A percentile compares a stretch with the other conserved stretches of the same genome.
Conservation (phyloP, 2,329 filamentous ascomycete species). For the Trichoderma harzianum region DNA sequence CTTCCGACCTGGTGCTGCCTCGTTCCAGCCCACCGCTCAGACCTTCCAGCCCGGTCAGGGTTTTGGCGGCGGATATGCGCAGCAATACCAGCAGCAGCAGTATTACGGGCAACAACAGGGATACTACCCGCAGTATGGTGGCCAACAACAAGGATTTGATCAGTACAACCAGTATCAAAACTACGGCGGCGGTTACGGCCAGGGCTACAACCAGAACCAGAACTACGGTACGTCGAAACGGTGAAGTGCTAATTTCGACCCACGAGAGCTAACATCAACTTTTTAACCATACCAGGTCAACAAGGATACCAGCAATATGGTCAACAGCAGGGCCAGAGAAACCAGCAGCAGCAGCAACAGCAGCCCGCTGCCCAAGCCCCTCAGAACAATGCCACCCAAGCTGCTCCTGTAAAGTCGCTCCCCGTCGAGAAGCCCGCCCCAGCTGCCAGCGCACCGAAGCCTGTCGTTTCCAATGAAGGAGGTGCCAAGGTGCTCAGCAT, state of each 20-base stretch:
- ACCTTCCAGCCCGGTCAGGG: constrained; percentile 68
- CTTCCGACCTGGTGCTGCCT: constrained; percentile 52
- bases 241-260: background rate
- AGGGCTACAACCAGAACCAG: constrained; percentile 46
- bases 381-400: constrained; percentile 38
- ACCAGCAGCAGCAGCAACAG: constrained; percentile 27
- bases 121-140: constrained; percentile 57
- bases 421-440: constrained; percentile 39
- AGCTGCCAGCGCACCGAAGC: constrained; percentile 45
- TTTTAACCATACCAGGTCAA: constrained; percentile 34
- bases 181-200: constrained; percentile 50
- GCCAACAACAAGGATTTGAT: constrained; percentile 44
- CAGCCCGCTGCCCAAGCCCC: constrained; percentile 11
- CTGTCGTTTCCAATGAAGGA: constrained; percentile 51
- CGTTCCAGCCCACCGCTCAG: constrained; percentile 70
- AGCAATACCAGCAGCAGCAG: constrained; percentile 54
- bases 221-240: constrained; percentile 35
- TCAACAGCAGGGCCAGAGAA: constrained; percentile 37
- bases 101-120: constrained; percentile 53
- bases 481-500: constrained; percentile 67
- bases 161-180: constrained; percentile 53
- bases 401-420: constrained; percentile 38
- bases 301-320: constrained; percentile 54
- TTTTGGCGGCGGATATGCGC: constrained; percentile 55
- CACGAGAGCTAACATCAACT: background rate